Conservation (phyloP, 225 moss, liverwort and hornwort genomes). For the Rhytidiadelphus loreus region DNA sequence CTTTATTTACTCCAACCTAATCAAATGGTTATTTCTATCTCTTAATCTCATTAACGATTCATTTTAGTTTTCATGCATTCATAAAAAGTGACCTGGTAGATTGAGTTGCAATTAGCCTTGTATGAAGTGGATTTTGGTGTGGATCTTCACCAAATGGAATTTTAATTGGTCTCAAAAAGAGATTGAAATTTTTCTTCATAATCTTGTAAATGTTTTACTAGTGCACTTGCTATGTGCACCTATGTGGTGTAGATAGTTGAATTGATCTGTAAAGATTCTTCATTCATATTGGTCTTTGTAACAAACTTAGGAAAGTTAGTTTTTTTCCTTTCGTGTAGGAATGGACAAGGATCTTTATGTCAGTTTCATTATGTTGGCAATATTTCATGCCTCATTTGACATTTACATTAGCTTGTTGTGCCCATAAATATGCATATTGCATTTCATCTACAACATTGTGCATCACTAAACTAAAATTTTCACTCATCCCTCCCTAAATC, state of each 20-base stretch:
- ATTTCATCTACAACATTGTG: not conserved
- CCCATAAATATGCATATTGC: not conserved
- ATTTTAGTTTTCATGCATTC: not conserved
- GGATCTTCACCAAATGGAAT: not conserved
- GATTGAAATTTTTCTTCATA: not conserved
- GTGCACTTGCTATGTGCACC: not conserved
- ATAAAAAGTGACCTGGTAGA: not conserved
- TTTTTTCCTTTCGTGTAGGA: not conserved
- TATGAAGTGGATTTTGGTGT: not conserved
- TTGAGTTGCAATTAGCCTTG: not conserved
- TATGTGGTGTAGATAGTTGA: not conserved
- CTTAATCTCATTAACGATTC: not conserved
- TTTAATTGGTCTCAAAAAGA: not conserved
- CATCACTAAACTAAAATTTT: not conserved
- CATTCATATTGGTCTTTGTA: not conserved
- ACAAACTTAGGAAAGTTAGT: not conserved
- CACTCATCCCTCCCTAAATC: accelerated
- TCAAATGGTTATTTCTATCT: not conserved
- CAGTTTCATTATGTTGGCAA: not conserved
- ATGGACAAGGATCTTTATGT: not conserved
- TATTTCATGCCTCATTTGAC: not conserved
- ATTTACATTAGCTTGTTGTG: not conserved
- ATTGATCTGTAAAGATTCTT: not conserved
- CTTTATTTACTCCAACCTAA: not conserved
- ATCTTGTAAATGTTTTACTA: not conserved